Percentiles rank a stretch among this genome's conserved stretches.
Conservation (phyloP, 805 yeast genomes). For the Saturnispora sanitii region DNA sequence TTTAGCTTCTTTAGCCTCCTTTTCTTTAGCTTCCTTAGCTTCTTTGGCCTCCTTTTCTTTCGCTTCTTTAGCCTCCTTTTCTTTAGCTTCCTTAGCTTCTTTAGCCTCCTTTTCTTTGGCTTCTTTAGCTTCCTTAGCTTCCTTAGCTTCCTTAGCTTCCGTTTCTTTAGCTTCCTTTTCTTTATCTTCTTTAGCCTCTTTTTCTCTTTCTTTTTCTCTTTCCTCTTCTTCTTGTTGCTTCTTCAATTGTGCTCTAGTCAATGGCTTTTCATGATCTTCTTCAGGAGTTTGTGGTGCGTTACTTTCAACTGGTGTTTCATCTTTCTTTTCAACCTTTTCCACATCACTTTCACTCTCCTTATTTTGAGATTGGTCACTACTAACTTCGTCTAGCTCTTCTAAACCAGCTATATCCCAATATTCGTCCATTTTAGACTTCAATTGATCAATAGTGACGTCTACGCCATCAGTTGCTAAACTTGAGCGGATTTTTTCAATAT, state of each 20-base stretch:
- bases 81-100: too few species aligned
- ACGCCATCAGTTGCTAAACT: conserved; percentile 15
- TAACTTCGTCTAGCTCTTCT: conserved; percentile 20
- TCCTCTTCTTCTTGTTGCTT: background rate
- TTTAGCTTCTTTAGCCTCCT: background rate
- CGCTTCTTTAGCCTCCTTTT: too few species aligned
- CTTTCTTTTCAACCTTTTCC: conserved; percentile 1
- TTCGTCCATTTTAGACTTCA: conserved; percentile 15
- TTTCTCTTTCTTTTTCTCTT: background rate
- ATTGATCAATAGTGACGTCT: conserved; percentile 10
- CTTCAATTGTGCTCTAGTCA: background rate
- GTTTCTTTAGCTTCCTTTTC: background rate
- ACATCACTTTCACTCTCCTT: background rate
- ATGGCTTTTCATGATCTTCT: background rate
- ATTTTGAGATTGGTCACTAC: conserved; percentile 3
- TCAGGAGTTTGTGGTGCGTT: background rate
- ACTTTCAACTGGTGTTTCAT: conserved; percentile 2
- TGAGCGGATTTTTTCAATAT: conserved; percentile 12
- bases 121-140: too few species aligned
- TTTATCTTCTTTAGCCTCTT: background rate
- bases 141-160: too few species aligned
- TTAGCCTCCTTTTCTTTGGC: too few species aligned
- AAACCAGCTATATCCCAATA: conserved; percentile 24
- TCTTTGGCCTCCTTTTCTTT: too few species aligned
- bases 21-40: too few species aligned